Evolutionary conservation across 192 early-diverging fungal genomes (phyloP), one percentile per base, ranked within the genome.

Genomic region (Backusella morwellensis): DNA sequence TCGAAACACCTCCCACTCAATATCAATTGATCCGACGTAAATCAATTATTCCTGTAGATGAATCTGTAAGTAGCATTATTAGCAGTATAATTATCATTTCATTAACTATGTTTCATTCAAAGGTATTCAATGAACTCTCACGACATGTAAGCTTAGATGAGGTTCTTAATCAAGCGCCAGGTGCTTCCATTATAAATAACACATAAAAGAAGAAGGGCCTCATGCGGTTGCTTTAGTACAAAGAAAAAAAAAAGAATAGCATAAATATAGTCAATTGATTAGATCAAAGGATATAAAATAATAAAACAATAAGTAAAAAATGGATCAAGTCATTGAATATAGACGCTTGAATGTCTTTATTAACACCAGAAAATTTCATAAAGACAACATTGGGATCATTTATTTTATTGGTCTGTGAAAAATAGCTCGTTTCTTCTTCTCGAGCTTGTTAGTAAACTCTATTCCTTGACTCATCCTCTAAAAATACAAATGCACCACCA

Each of bases 1-100:
- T 89, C 69, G 88, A 86, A 26, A 69, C 77, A 11, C 74, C 63
- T 15, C 74, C 80, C 2, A 80, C 83, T 35, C 83, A 83, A 36
- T 83, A 77, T 41, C 86, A 83, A 75, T 82, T 86, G 59, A 89
- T 91, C 73, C 82, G 90, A 50, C 77, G 90, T 72, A 91, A 91
- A 80, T 89, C 88, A 3, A 90, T 89, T 74, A 88, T 91, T 76
- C 90, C 90, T 23, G 86, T 91, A 74, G 90, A 90, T 69, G 90
- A 90, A 80, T 84, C 84, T 34, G 89, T 80, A 80, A 73, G 77
- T 56, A 0, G 4, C 32, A 9, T 29, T 15, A 56, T 17, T 38
- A 8, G 12, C 3, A 29, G 0, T 26, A 4, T 63, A 12, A 32
- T 21, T 19, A 42, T 66, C 11, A 3, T 35, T 35, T 59, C 12